These are phyloP conservation scores for Cercospora citrullina DNA, from an alignment of 2,329 filamentous ascomycete species.

Conservation along the genomic window DNA sequence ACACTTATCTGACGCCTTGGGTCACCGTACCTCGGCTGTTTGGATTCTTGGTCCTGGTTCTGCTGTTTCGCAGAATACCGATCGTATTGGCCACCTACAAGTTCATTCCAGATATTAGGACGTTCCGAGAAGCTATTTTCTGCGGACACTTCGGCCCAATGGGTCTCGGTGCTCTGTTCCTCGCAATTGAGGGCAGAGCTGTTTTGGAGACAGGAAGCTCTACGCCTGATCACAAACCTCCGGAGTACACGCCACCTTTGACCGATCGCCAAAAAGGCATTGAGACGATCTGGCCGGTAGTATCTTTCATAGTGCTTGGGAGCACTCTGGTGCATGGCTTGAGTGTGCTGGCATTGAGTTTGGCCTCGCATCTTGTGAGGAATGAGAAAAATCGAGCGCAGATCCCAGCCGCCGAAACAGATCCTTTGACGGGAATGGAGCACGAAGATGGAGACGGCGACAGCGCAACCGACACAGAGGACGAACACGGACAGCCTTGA, in stretches of 20 bases:
- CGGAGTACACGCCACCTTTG: constrained; percentile 38
- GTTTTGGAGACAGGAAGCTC: constrained; percentile 54
- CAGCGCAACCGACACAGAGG: constrained; percentile 33
- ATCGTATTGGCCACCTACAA: constrained; percentile 52
- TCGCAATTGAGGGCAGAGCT: constrained; percentile 57
- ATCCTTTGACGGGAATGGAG: constrained; percentile 53
- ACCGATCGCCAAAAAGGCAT: constrained; percentile 43
- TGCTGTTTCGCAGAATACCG: constrained; percentile 55
- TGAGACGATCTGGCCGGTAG: constrained; percentile 54
- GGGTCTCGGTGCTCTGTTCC: constrained; percentile 58
- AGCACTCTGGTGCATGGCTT: constrained; percentile 57
- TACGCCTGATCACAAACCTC: constrained; percentile 48
- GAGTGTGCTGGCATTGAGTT: constrained; percentile 53
- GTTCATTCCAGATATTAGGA: constrained; percentile 52
- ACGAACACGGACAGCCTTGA: constrained; percentile 14
- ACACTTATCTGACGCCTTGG: constrained; percentile 41
- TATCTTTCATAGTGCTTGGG: constrained; percentile 57
- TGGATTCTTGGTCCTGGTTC: constrained; percentile 50
- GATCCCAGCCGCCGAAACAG: constrained; percentile 52
- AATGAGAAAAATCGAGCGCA: constrained; percentile 51
- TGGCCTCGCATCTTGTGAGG: constrained; percentile 51
- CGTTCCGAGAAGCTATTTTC: constrained; percentile 56
- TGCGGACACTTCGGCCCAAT: constrained; percentile 60
- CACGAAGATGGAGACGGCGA: constrained; percentile 45
- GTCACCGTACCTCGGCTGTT: constrained; percentile 47